Percentiles rank a stretch among this genome's conserved stretches.
These are phyloP conservation scores for Linnemannia zychae DNA, from an alignment of 192 early-diverging fungal genomes.

Conservation along the genomic window DNA sequence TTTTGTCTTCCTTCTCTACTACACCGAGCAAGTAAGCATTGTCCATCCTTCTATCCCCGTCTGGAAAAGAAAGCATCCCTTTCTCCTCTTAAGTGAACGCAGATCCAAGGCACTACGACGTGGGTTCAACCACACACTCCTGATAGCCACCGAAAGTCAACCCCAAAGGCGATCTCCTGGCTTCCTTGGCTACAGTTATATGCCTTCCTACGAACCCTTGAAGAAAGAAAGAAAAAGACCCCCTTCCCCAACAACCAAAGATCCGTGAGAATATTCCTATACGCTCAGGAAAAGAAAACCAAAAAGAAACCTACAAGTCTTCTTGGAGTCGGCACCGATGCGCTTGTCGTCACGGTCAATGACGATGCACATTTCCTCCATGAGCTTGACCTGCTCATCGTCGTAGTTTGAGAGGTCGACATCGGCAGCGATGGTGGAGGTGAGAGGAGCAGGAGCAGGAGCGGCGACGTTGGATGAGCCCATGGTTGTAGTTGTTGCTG, in stretches of 20 bases:
- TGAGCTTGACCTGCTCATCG: constrained; percentile 91
- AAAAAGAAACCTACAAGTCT: constrained; percentile 78
- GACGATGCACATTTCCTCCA: constrained; percentile 98
- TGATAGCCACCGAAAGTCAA: not conserved
- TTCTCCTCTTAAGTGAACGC: not conserved
- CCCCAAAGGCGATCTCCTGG: too few species aligned
- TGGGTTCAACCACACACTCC: not conserved
- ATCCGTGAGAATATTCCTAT: not conserved
- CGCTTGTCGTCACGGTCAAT: constrained; percentile 88
- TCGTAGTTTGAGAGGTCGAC: constrained; percentile 75
- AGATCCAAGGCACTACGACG: not conserved
- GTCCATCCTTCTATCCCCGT: too few species aligned
- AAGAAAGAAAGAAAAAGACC: too few species aligned
- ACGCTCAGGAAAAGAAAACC: not conserved
- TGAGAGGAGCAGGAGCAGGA: constrained; percentile 33
- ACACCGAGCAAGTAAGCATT: too few species aligned
- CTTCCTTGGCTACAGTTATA: too few species aligned
- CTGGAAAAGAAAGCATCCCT: too few species aligned
- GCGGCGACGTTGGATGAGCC: constrained; percentile 31
- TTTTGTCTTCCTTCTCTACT: too few species aligned
- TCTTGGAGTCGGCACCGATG: constrained; percentile 91
- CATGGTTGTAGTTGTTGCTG: constrained; percentile 26
- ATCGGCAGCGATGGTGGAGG: constrained; percentile 61
- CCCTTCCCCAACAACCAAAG: not conserved
- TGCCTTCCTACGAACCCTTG: too few species aligned